Percentiles rank a stretch among this genome's conserved stretches.
These are phyloP conservation scores for Ensete glaucum DNA, from an alignment of 176 grass and related monocot genomes.

Conservation along the genomic window DNA sequence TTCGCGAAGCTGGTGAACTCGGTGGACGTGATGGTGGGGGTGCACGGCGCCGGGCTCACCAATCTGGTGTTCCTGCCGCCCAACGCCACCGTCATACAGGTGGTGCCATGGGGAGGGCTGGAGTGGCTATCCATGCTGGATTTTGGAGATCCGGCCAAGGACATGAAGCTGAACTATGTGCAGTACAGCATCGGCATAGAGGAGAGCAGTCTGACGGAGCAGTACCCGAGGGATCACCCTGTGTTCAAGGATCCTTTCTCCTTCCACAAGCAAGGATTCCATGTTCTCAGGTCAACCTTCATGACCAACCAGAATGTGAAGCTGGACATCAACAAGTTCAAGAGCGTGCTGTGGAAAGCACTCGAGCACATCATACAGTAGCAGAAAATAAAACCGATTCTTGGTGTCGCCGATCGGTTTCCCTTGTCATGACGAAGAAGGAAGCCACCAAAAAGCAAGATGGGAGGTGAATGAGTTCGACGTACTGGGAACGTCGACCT, in stretches of 20 bases:
- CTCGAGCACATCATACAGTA: slow-evolving; percentile 3
- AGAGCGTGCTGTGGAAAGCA: slow-evolving; percentile 5
- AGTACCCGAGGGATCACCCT: slow-evolving; percentile 37
- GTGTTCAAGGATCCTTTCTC: slow-evolving; percentile 52
- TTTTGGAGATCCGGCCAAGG: slow-evolving; percentile 32
- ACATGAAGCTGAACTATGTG: slow-evolving; percentile 56
- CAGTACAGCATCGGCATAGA: slow-evolving; percentile 56
- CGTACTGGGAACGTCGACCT: too few relatives aligned
- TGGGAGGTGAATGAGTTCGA: too few relatives aligned
- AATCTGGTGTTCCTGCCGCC: slow-evolving; percentile 78
- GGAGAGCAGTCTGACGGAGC: slow-evolving; percentile 59
- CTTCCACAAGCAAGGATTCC: slow-evolving; percentile 44
- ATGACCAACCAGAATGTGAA: slow-evolving; percentile 70
- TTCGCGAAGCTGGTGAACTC: slow-evolving; percentile 51
- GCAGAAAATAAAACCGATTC: background rate
- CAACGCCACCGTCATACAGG: slow-evolving; percentile 36
- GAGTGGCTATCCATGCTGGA: slow-evolving; percentile 65
- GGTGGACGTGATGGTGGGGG: slow-evolving; percentile 43
- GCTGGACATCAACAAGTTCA: slow-evolving; percentile 8
- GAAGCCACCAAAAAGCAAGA: too few relatives aligned
- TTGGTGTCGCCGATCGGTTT: background rate
- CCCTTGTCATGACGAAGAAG: too few relatives aligned
- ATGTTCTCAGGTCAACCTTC: slow-evolving; percentile 35
- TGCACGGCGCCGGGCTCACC: slow-evolving; percentile 55
- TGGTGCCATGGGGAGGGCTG: slow-evolving; percentile 79